Evolutionary conservation across 306 rosid species (phyloP).

Genomic region (Cucumis melo): DNA sequence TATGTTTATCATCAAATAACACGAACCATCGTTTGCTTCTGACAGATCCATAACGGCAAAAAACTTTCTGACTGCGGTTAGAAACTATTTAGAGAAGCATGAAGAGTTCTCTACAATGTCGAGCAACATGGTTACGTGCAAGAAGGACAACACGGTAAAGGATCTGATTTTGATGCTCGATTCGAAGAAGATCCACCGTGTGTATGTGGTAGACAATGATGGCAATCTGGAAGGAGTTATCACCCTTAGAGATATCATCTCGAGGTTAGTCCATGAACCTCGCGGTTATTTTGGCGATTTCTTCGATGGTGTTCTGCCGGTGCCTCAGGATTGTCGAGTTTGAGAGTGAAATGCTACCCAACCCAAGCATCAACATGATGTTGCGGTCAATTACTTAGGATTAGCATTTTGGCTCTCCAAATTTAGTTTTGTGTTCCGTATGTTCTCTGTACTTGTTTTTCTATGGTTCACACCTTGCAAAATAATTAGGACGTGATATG

Average conservation of each 20-base stretch:
- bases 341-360: conserved; percentile 3
- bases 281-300: conserved; percentile 93
- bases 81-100: conserved; percentile 47
- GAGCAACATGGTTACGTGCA: conserved; percentile 52
- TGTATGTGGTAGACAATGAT: conserved; percentile 54
- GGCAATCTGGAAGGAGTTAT: conserved; percentile 73
- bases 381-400: neutral
- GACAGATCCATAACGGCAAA: conserved; percentile 69
- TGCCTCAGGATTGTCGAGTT: conserved; percentile 65
- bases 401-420: neutral
- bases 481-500: too few species aligned
- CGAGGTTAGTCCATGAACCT: conserved; percentile 89
- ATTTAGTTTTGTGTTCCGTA: neutral
- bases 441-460: neutral
- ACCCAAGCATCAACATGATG: neutral
- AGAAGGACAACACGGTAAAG: conserved; percentile 43
- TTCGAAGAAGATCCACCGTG: conserved; percentile 48
- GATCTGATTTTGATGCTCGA: conserved; percentile 72
- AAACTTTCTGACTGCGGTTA: conserved; percentile 75
- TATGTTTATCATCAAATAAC: too few species aligned
- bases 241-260: conserved; percentile 84
- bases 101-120: conserved; percentile 25
- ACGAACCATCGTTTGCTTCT: neutral
- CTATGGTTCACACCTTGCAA: neutral
- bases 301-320: conserved; percentile 93